Base-by-base conservation (phyloP, 495 filamentous ascomycete genomes). In the Talaromyces liani region DNA sequence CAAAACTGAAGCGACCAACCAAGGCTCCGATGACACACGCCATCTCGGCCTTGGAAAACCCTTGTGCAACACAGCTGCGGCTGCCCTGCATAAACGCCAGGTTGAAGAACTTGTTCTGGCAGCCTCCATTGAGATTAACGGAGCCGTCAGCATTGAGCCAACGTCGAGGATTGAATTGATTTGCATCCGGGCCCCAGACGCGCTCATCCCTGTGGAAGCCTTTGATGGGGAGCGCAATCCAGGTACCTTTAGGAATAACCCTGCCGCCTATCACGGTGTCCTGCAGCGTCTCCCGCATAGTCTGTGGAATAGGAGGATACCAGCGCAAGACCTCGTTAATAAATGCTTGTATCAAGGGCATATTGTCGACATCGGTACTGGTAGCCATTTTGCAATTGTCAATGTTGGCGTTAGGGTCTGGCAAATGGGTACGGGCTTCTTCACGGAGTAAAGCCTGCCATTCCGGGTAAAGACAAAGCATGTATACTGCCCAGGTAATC, bases 111-210 rank as follows among this genome's bases (percentile, higher is more conserved):
- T 68, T 70, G 39, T 64, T 69, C 27, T 66, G 63, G 24, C 63
- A 59, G 20, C 65, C 69, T 4, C 66, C 63, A 1, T 66, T 69
- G 45, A 49, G 5, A 12, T 71, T 65, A 6, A 29, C 18, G 3
- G 18, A 24, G 18, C 53, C 53, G 18, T 49, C 45, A 56, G 53
- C 20, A 14, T 86, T 84, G 31, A 87, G 71, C 85, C 89, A 88
- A 6, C 87, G 75, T 72, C 88, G 86, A 0, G 87, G 88, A 39
- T 69, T 73, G 76, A 89, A 90, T 16, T 80, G 78, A 4, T 83
- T 72, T 1, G 85, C 85, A 49, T 88, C 82, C 0, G 84, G 74
- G 25, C 88, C 82, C 41, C 76, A 92, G 1, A 91, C 82, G 20
- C 79, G 70, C 6, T 87, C 87, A 65, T 77, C 69, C 9, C 68